Evolutionary conservation across 768 basidiomycete genomes (phyloP).

Genomic region (Rhizopogon sp.): DNA sequence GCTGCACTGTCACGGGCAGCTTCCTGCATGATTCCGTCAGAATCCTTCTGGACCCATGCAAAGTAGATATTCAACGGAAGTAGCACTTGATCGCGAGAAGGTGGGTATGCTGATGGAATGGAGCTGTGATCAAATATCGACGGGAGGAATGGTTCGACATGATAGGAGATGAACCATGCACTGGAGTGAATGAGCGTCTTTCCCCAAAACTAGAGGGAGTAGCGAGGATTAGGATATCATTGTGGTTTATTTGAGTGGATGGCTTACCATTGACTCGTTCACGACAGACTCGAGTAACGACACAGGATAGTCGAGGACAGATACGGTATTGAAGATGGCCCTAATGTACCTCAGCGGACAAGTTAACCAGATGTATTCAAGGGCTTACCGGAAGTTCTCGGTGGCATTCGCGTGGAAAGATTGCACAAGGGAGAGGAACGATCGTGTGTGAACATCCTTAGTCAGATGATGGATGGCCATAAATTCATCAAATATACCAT

Average conservation of each 20-base stretch:
- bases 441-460: conserved; percentile 13
- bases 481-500: conserved; percentile 22
- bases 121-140: conserved; percentile 32
- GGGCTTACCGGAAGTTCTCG: conserved; percentile 18
- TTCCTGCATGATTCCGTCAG: conserved; percentile 33
- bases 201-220: conserved; percentile 10
- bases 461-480: conserved; percentile 9
- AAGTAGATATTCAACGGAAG: conserved; percentile 43
- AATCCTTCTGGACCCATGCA: conserved; percentile 30
- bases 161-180: conserved; percentile 7
- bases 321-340: conserved; percentile 17
- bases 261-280: conserved; percentile 14
- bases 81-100: conserved; percentile 28
- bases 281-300: conserved; percentile 14
- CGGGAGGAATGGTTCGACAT: conserved; percentile 48
- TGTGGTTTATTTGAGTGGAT: conserved; percentile 2
- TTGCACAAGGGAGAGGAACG: conserved; percentile 20
- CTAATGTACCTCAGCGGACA: conserved; percentile 6
- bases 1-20: conserved; percentile 33
- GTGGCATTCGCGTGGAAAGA: conserved; percentile 13
- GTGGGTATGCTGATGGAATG: conserved; percentile 41
- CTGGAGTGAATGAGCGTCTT: not conserved
- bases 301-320: conserved; percentile 16
- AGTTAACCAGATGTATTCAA: not conserved
- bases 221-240: not conserved